phyloP scores from a whole-genome alignment of 176 grass and related monocot genomes.

The Cocos nucifera region DNA sequence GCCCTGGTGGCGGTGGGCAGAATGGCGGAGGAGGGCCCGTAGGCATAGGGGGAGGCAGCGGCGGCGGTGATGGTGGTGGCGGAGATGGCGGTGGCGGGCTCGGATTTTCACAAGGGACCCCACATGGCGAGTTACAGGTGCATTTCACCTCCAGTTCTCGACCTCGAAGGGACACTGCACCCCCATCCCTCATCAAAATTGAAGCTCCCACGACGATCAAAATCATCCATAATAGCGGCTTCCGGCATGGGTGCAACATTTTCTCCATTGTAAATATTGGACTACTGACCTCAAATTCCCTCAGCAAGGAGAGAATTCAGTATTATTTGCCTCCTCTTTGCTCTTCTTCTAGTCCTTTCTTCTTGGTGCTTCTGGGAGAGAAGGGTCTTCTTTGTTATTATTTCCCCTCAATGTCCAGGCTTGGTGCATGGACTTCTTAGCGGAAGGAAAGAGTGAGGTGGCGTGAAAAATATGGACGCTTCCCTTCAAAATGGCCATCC shows the following conservation, averaged over 20 bases:
- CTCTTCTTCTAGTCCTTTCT: too few relatives aligned
- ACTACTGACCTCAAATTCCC: too few relatives aligned
- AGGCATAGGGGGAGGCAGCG: not conserved
- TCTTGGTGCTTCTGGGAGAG: too few relatives aligned
- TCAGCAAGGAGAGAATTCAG: too few relatives aligned
- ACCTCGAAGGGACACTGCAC: not conserved
- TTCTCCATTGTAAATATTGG: too few relatives aligned
- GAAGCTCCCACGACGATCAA: not conserved
- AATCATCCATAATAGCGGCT: not conserved
- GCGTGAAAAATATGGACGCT: not conserved
- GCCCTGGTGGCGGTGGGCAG: constrained; percentile 43
- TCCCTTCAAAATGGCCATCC: too few relatives aligned
- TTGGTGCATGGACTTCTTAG: not conserved
- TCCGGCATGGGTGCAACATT: not conserved
- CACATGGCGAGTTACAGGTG: constrained; percentile 51
- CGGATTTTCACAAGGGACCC: constrained; percentile 36
- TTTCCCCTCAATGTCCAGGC: too few relatives aligned
- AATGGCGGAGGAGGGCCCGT: constrained; percentile 9
- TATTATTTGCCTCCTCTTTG: too few relatives aligned
- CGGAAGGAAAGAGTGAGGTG: not conserved
- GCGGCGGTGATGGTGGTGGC: constrained; percentile 2
- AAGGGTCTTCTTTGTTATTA: too few relatives aligned
- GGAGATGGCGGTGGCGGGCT: constrained; percentile 56
- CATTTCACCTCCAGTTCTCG: constrained; percentile 17
- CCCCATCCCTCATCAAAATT: not conserved